Base-by-base conservation (phyloP, 2,329 filamentous ascomycete species). In the Penicillium sp. region DNA sequence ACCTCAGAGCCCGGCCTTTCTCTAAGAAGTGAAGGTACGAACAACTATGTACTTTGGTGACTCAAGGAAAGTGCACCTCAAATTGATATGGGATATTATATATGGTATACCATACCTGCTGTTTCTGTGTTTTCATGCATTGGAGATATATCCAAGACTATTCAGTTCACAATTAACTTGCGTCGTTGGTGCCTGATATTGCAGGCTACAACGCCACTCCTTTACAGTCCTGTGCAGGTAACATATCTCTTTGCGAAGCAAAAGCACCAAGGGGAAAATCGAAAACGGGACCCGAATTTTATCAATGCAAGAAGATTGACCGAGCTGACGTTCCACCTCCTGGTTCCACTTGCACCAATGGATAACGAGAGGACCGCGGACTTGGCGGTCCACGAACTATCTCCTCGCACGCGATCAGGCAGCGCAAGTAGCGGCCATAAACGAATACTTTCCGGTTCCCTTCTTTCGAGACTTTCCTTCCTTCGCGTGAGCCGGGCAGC, bases 381-480 rank as follows among this genome's bases (percentile, higher is more conserved):
- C 57, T 58, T 62, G 58, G 57, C 57, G 45, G 57, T 57, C 53
- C 52, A 61, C 51, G 52, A 49, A 51, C 54, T 55, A 50, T 49
- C 62, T 34, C 61, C 58, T 49, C 62, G 64, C 45, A 43, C 61
- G 37, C 67, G 64, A 49, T 64, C 67, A 13, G 60, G 61, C 58
- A 65, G 56, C 61, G 53, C 65, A 62, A 61, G 56, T 57, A 66
- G 57, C 26, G 26, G 43, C 46, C 72, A 80, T 65, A 74, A 72
- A 62, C 74, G 80, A 64, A 81, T 71, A 59, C 69, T 79, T 44
- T 85, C 82, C 24, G 81, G 81, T 31, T 80, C 81, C 52, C 73
- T 90, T 38, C 72, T 91, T 28, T 83, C 84, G 35, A 80, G 78
- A 56, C 74, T 91, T 46, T 80, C 83, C 35, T 88, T 90, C 64